phyloP scores from a whole-genome alignment of 2,329 filamentous ascomycete genomes.

The Fusarium decemcellulare region DNA sequence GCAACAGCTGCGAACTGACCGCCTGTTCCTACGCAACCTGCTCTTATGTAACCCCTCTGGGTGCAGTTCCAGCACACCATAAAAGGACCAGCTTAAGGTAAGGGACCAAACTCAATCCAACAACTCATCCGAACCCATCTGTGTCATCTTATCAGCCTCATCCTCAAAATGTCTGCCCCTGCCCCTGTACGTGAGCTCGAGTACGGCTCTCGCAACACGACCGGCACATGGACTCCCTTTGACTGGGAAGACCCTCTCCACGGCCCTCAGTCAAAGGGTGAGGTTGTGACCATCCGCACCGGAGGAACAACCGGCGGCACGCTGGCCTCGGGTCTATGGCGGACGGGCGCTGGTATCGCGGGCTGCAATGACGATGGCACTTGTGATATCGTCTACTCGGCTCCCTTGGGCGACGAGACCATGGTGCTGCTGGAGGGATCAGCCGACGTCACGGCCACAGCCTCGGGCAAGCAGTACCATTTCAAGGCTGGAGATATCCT shows the following conservation, averaged over 20 bases:
- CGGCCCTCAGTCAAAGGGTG: constrained; percentile 2
- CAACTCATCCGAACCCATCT: too few relatives aligned
- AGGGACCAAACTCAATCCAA: too few relatives aligned
- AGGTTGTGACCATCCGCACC: constrained; percentile 2
- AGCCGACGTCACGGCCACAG: background rate
- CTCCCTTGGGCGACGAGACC: constrained; percentile 3
- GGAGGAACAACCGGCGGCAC: constrained; percentile 3
- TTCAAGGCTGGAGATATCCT: constrained; percentile 6
- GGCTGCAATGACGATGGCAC: constrained; percentile 4
- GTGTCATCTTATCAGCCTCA: too few relatives aligned
- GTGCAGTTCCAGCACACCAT: too few relatives aligned
- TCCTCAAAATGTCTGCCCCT: too few relatives aligned
- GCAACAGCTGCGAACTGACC: too few relatives aligned
- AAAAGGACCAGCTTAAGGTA: too few relatives aligned
- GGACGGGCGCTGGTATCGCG: background rate
- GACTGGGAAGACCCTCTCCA: background rate
- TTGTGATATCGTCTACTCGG: background rate
- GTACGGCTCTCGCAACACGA: too few relatives aligned
- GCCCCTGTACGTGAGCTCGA: too few relatives aligned
- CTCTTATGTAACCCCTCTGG: too few relatives aligned
- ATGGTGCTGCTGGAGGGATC: constrained; percentile 4
- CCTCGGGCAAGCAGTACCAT: background rate
- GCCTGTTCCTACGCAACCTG: too few relatives aligned
- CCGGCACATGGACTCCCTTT: background rate
- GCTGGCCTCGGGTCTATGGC: background rate